Evolutionary conservation across 2,329 filamentous ascomycete genomes (phyloP).

Genomic region (Xylaria sp.): DNA sequence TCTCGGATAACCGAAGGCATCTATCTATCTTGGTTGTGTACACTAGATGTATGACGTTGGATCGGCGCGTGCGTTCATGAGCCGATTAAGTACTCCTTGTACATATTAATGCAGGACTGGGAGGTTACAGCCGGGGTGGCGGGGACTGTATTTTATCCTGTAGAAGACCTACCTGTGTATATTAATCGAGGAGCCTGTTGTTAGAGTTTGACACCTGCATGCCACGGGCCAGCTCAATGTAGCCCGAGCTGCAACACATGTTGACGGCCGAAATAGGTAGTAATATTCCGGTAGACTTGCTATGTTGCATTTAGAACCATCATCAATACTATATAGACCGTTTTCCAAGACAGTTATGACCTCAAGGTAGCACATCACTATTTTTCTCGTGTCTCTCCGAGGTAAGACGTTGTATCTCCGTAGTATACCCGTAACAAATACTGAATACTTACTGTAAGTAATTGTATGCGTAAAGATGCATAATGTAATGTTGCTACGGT

Average conservation of each 20-base stretch:
- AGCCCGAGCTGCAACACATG: not conserved
- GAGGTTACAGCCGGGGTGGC: not conserved
- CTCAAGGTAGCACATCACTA: not conserved
- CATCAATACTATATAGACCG: not conserved
- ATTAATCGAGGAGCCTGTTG: not conserved
- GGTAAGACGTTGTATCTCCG: not conserved
- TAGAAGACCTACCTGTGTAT: too few species aligned
- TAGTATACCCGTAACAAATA: too few species aligned
- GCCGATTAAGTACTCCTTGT: not conserved
- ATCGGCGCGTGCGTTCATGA: not conserved
- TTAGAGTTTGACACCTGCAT: constrained; percentile 1
- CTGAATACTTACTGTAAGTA: too few species aligned
- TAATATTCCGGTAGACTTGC: not conserved
- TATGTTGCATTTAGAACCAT: not conserved
- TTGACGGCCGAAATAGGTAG: not conserved
- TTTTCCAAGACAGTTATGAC: not conserved
- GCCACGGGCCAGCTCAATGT: not conserved
- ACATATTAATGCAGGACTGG: not conserved
- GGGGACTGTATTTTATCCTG: not conserved
- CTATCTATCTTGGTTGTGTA: not conserved
- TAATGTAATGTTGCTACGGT: too few species aligned
- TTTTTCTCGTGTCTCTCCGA: not conserved
- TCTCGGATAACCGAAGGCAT: not conserved
- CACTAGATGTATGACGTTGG: not conserved
- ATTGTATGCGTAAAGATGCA: too few species aligned